Conservation (phyloP, 2,329 filamentous ascomycete genomes). For the Thielaviopsis euricoi region DNA sequence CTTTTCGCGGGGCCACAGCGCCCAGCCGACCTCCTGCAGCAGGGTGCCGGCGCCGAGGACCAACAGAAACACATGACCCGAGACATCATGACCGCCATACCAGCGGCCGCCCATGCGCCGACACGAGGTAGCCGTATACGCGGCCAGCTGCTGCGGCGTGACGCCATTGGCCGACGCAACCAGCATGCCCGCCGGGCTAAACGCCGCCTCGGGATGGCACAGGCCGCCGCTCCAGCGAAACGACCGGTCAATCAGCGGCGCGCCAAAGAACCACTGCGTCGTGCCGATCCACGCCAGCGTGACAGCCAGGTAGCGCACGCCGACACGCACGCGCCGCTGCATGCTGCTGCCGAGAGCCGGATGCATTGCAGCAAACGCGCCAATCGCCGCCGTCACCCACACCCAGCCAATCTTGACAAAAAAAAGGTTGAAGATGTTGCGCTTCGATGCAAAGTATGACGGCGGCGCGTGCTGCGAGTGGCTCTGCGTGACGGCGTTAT, state of each 20-base stretch:
- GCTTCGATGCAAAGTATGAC: slow-evolving; percentile 85
- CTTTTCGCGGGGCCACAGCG: slow-evolving; percentile 42
- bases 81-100: slow-evolving; percentile 92
- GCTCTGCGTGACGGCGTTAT: slow-evolving; percentile 45
- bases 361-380: slow-evolving; percentile 52
- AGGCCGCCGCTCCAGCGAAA: slow-evolving; percentile 79
- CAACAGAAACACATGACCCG: slow-evolving; percentile 84
- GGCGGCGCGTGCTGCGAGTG: slow-evolving; percentile 43
- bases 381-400: slow-evolving; percentile 68
- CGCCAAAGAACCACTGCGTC: slow-evolving; percentile 95
- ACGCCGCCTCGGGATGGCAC: slow-evolving; percentile 44
- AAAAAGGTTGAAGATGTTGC: slow-evolving; percentile 78
- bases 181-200: slow-evolving; percentile 1
- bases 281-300: slow-evolving; percentile 71
- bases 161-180: background rate
- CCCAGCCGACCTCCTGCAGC: slow-evolving; percentile 58
- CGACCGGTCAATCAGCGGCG: slow-evolving; percentile 73
- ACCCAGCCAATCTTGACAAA: slow-evolving; percentile 95
- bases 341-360: slow-evolving; percentile 27
- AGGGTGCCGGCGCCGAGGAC: slow-evolving; percentile 71
- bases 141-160: slow-evolving; percentile 11
- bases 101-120: slow-evolving; percentile 68
- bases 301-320: slow-evolving; percentile 50
- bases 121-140: slow-evolving; percentile 63
- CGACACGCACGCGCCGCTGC: slow-evolving; percentile 34